A percentile compares a stretch with the other conserved stretches of the same genome.
Conservation (phyloP, 495 filamentous ascomycete genomes). For the Filosporella fistucella region DNA sequence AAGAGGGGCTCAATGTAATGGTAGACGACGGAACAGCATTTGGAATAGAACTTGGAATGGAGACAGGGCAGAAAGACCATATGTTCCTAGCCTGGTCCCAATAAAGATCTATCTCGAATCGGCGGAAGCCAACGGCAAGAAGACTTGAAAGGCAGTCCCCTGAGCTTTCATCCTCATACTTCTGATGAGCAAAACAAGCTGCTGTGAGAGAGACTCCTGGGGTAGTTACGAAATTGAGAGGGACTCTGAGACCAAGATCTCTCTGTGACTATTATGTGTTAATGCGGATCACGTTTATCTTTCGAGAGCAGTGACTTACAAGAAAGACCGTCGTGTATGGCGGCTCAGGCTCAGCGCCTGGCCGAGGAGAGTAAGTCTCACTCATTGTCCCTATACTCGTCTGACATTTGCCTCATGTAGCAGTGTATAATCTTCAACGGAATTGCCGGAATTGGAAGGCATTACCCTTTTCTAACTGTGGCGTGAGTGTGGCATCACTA, state of each 20-base stretch:
- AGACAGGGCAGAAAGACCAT: conserved; percentile 59
- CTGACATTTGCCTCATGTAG: no score
- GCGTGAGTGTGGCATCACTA: no score
- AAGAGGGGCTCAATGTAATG: conserved; percentile 24
- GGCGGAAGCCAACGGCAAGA: conserved; percentile 51
- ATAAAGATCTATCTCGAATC: conserved; percentile 58
- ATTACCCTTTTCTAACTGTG: no score
- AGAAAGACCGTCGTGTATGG: conserved; percentile 16
- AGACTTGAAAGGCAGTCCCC: conserved; percentile 57
- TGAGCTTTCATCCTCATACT: conserved; percentile 41
- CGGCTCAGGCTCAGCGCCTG: conserved; percentile 5
- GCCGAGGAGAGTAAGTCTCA: conserved; percentile 19
- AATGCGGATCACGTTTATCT: not conserved
- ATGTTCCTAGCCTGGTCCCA: conserved; percentile 48
- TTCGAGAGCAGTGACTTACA: conserved; percentile 5
- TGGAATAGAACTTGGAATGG: conserved; percentile 12
- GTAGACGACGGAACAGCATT: conserved; percentile 19
- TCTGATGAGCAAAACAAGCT: conserved; percentile 52
- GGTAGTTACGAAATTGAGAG: conserved; percentile 56
- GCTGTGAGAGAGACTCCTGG: conserved; percentile 49
- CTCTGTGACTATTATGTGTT: conserved; percentile 46
- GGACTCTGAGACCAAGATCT: conserved; percentile 54
- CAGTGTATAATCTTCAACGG: conserved; percentile 1
- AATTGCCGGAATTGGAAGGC: conserved; percentile 1
- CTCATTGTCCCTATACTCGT: conserved; percentile 24